Percentiles rank a stretch among this genome's conserved stretches.
Evolutionary conservation across 768 basidiomycete species (phyloP).

Genomic region (Favolaschia claudopus): DNA sequence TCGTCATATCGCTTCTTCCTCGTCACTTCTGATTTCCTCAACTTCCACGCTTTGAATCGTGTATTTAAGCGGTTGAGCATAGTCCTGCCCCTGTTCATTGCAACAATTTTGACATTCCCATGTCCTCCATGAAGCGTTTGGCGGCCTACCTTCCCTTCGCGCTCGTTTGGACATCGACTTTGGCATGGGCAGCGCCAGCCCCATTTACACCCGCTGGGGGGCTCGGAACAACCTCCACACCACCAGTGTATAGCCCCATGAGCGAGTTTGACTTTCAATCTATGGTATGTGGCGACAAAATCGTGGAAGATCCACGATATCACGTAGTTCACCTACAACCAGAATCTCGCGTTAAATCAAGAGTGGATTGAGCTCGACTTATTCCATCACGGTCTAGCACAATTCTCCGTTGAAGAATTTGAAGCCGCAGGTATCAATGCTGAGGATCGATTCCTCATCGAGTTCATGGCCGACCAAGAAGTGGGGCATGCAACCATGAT

Average conservation of each 20-base stretch:
- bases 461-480: constrained; percentile 72
- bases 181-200: constrained; percentile 17
- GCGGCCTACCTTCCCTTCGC: not conserved
- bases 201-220: constrained; percentile 25
- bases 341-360: constrained; percentile 68
- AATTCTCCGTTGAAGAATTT: constrained; percentile 64
- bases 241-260: constrained; percentile 42
- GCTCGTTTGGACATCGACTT: not conserved
- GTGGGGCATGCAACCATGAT: constrained; percentile 66
- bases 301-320: no score
- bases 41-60: not conserved
- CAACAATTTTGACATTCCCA: not conserved
- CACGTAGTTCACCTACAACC: not conserved
- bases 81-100: not conserved
- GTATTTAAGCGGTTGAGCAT: not conserved
- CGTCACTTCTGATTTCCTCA: no score
- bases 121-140: not conserved
- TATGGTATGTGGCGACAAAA: constrained; percentile 35
- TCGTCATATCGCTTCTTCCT: no score
- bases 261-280: constrained; percentile 61
- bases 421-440: constrained; percentile 58
- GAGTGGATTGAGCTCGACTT: constrained; percentile 70
- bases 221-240: constrained; percentile 28
- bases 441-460: constrained; percentile 61
- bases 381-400: constrained; percentile 62